phyloP scores from a whole-genome alignment of 306 rosid species.

The Medicago arabica region DNA sequence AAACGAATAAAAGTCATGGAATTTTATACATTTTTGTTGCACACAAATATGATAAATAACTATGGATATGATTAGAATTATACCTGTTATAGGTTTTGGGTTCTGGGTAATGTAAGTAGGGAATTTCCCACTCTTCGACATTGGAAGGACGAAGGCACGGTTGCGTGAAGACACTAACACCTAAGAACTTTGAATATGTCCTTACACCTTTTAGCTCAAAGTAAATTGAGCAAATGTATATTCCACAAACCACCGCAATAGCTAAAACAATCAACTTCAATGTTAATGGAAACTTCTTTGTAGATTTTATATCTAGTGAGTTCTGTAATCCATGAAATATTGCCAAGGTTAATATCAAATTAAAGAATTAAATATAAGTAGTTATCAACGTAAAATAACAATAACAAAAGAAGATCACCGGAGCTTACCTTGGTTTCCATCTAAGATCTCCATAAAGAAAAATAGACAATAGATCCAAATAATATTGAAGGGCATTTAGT shows the following conservation, averaged over 20 bases:
- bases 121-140: constrained; percentile 49
- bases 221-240: constrained; percentile 50
- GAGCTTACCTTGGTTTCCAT: constrained; percentile 66
- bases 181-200: constrained; percentile 41
- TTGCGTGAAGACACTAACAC: constrained; percentile 36
- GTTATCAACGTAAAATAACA: not conserved
- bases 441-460: constrained; percentile 51
- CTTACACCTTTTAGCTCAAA: constrained; percentile 44
- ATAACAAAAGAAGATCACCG: not conserved
- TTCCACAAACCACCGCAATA: constrained; percentile 53
- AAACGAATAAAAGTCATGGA: no score
- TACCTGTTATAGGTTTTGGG: constrained; percentile 65
- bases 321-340: constrained; percentile 50
- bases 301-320: constrained; percentile 49
- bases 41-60: no score
- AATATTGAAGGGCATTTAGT: constrained; percentile 18
- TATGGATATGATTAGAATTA: no score
- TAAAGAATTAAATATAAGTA: not conserved
- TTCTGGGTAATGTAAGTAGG: constrained; percentile 65
- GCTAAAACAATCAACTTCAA: constrained; percentile 55
- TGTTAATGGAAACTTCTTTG: constrained; percentile 58
- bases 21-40: no score
- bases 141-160: constrained; percentile 46
- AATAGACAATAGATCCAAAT: constrained; percentile 29
- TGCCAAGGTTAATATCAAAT: constrained; percentile 19